Evolutionary conservation across 345 rosid genomes (phyloP), one percentile per base, ranked within the genome.

Genomic region (Theobroma cacao): DNA sequence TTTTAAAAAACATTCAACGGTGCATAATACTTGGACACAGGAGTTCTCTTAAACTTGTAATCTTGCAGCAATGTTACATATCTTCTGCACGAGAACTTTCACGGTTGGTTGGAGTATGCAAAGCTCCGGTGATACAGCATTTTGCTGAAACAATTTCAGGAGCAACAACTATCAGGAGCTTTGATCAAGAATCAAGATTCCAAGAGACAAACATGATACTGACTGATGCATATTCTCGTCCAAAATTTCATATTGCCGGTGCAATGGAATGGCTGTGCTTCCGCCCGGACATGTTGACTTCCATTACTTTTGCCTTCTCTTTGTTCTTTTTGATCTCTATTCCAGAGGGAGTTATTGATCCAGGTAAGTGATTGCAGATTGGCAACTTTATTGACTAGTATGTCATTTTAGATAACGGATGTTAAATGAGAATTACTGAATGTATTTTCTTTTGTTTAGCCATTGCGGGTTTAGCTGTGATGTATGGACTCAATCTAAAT

Each of bases 231-330:
- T 93, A 90, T 83, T 89, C 91, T 59, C 84, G 91, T 84, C 94
- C 94, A 8, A 81, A 68, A 70, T 93, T 95, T 74, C 85, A 93
- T 80, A 20, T 67, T 38, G 84, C 88, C 72, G 93, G 82, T 72
- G 95, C 98, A 50, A 92, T 85, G 92, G 93, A 90, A 79, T 95
- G 98, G 98, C 90, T 95, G 64, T 87, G 93, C 85, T 87, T 93
- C 75, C 93, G 98, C 71, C 84, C 93, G 66, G 88, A 91, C 77
- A 81, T 45, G 50, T 10, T 45, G 50, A 10, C 50, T 45, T 45
- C 50, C 11, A 45, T 45, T 45, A 45, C 15, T 11, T 45, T 45
- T 45, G 50, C 50, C 15, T 45, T 45, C 50, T 45, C 50, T 45
- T 45, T 45, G 15, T 10, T 45, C 50, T 12, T 45, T 45, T 45